Base-by-base conservation (phyloP, 768 basidiomycete species). In the Boletus rubroflammeus region DNA sequence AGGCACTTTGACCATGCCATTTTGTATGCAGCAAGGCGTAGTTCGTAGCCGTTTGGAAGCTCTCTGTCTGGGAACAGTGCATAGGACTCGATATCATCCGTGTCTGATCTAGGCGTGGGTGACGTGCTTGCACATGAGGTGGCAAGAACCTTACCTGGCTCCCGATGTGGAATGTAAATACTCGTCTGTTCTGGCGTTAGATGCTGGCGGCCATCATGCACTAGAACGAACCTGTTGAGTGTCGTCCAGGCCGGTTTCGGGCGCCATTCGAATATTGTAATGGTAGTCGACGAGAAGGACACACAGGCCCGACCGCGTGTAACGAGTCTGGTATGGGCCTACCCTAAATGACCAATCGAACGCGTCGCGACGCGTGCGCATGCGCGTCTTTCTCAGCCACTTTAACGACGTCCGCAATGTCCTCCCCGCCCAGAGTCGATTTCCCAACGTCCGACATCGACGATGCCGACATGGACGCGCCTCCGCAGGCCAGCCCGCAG, bases 371-470 rank as follows among this genome's bases (percentile, higher is more conserved):
- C 79, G 76, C 78, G 78, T 25, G 23, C n/a, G n/a, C n/a, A n/a
- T 67, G 62, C 56, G 50, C 47, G 39, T 57, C 58, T 60, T 65
- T 54, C 58, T 50, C 17, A 25, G 32, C 48, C 26, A 13, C 32
- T 21, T 17, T 2, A 19, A 17, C 42, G 28, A 11, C 32, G 21
- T 38, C 21, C 11, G 25, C 9, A 1, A 86, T 86, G 84, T 85
- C 84, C 8, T 86, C 83, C 39, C 84, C 83, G 25, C 83, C 83
- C 19, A 74, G 78, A 32, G 68, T 85, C 36, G 82, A 86, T 60
- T 85, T 85, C 63, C 84, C 84, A 4, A 76, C 82, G 1, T 85
- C 83, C 6, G 85, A 75, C 44, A 61, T 72, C 57, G 72, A 85
- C 49, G 80, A 82, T 66, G 72, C 80, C 29, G 73, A 81, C n/a